These are phyloP conservation scores for Serpula lacrymans DNA, from an alignment of 768 basidiomycete genomes.

Conservation along the genomic window DNA sequence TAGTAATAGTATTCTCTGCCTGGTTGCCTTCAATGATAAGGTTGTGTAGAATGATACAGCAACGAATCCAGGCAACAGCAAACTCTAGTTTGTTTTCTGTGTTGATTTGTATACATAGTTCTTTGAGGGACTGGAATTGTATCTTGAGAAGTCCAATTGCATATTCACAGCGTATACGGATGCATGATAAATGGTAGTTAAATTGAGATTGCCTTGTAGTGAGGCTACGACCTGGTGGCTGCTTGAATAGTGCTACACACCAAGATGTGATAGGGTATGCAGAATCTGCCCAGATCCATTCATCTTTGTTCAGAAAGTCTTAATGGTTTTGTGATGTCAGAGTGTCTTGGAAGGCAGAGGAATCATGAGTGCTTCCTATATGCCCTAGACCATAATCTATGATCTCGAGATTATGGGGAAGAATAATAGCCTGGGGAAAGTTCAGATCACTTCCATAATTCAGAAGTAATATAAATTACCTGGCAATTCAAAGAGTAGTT, in stretches of 20 bases:
- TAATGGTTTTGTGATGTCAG: slow-evolving; percentile 15
- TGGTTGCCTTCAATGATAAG: too few relatives aligned
- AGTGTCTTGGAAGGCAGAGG: slow-evolving; percentile 26
- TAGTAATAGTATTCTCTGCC: too few relatives aligned
- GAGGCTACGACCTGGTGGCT: too few relatives aligned
- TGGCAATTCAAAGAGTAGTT: slow-evolving; percentile 26
- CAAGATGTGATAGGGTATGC: slow-evolving; percentile 36
- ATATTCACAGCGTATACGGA: too few relatives aligned
- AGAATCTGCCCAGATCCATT: slow-evolving; percentile 37
- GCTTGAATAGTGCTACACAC: too few relatives aligned
- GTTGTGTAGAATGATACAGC: slow-evolving; percentile 7
- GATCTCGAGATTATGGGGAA: slow-evolving; percentile 31
- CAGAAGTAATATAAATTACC: slow-evolving; percentile 7
- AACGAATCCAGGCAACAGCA: slow-evolving; percentile 1
- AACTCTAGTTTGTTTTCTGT: neutral
- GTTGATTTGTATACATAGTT: slow-evolving; percentile 1
- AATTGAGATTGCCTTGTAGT: too few relatives aligned
- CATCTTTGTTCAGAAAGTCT: slow-evolving; percentile 18
- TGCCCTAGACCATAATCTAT: slow-evolving; percentile 33
- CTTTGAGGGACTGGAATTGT: slow-evolving; percentile 1
- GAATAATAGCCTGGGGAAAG: slow-evolving; percentile 16
- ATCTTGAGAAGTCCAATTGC: neutral
- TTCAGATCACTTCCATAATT: slow-evolving; percentile 1
- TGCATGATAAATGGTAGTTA: too few relatives aligned
- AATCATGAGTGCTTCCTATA: slow-evolving; percentile 35